Evolutionary conservation across 192 early-diverging fungal genomes (phyloP).

Genomic region (Linnemannia zychae): DNA sequence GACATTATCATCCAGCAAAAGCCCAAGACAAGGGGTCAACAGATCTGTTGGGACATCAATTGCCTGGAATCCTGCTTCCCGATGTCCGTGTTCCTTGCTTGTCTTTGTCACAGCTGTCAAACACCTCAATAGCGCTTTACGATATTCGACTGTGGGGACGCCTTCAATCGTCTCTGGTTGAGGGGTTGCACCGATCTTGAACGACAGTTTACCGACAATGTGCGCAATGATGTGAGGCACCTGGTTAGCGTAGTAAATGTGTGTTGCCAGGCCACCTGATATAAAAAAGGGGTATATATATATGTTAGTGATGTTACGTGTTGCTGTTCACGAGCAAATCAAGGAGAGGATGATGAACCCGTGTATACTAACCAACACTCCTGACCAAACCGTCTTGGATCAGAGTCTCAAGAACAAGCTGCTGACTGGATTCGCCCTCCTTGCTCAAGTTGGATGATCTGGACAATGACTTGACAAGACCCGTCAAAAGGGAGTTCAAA

Average conservation of each 20-base stretch:
- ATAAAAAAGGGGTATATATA: not conserved
- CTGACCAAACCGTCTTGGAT: constrained; percentile 41
- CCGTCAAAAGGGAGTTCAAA: constrained; percentile 57
- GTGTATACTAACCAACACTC: constrained; percentile 53
- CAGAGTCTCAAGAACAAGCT: constrained; percentile 29
- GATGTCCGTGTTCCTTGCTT: constrained; percentile 51
- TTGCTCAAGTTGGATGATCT: constrained; percentile 29
- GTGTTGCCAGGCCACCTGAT: constrained; percentile 62
- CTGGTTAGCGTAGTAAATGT: constrained; percentile 70
- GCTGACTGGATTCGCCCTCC: constrained; percentile 42
- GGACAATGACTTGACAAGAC: constrained; percentile 50
- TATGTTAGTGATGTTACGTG: no score
- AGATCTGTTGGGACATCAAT: constrained; percentile 50
- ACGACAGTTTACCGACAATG: constrained; percentile 59
- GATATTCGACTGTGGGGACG: constrained; percentile 55
- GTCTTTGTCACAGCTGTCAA: constrained; percentile 57
- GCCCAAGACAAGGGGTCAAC: constrained; percentile 52
- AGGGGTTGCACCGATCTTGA: constrained; percentile 12
- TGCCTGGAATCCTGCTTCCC: constrained; percentile 28
- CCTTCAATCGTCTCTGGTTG: constrained; percentile 55
- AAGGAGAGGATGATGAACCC: no score
- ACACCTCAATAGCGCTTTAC: constrained; percentile 62
- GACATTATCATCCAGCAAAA: constrained; percentile 51
- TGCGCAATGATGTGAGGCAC: constrained; percentile 66
- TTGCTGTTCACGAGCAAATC: no score